Evolutionary conservation across 139 green algal species (phyloP), one percentile per base, ranked within the genome.

Genomic region (Edaphochlamys debaryana): DNA sequence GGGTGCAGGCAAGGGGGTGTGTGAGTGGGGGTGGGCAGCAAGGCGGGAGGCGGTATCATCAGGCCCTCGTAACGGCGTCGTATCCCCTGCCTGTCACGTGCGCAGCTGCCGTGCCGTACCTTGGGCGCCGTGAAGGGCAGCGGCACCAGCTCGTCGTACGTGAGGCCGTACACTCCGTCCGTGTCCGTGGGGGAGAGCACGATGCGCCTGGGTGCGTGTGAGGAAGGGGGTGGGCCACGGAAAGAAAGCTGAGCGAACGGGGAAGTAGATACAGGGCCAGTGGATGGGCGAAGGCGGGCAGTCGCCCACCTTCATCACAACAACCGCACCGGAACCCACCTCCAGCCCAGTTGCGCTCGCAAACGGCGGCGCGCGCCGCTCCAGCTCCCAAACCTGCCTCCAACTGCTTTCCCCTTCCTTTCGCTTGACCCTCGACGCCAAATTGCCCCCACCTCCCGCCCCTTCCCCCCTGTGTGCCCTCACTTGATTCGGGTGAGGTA

Each of bases 81-180:
- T n/a, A n/a, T n/a, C n/a, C n/a, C n/a, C n/a, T n/a, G n/a, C n/a
- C n/a, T n/a, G n/a, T n/a, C n/a, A n/a, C n/a, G n/a, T n/a, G n/a
- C n/a, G n/a, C n/a, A n/a, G n/a, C n/a, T n/a, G n/a, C n/a, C n/a
- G n/a, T n/a, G 7, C 32, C 23, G 13, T 40, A 77, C 78, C 78
- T 69, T 76, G 15, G 78, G 78, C 2, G 62, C 66, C 25, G 76
- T 50, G 27, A 84, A 84, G 30, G 78, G 78, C 66, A 84, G 66
- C 36, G 78, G 78, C 56, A 84, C 78, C 41, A 84, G 66, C 66
- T 84, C 78, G 4, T 84, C 78, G 11, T 41, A 25, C 27, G 30
- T 42, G 27, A 84, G 66, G 23, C 78, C 78, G 48, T 84, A 84
- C 9, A 36, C 19, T 11, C 27, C 78, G 29, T 84, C 78, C 5